These are phyloP conservation scores for Immersiporthe knoxdaviesiana DNA, from an alignment of 2,329 filamentous ascomycete species.

Conservation along the genomic window DNA sequence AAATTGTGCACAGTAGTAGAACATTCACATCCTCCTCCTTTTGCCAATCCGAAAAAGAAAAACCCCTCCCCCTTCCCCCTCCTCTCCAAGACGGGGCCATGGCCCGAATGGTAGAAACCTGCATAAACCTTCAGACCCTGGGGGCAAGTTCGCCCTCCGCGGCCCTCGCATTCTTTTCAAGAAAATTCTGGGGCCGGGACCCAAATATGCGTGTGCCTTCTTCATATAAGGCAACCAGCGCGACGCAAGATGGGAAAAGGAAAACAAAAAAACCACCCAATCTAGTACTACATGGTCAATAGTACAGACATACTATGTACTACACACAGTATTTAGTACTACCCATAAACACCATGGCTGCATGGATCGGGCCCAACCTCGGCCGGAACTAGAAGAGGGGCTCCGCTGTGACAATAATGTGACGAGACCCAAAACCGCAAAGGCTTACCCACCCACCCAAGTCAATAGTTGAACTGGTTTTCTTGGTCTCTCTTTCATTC, in stretches of 20 bases:
- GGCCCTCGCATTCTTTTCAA: not conserved
- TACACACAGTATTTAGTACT: too few relatives aligned
- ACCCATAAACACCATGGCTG: not conserved
- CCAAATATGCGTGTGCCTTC: not conserved
- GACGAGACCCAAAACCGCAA: not conserved
- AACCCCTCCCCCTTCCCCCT: not conserved
- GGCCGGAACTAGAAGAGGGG: too few relatives aligned
- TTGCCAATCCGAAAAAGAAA: not conserved
- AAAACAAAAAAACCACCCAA: too few relatives aligned
- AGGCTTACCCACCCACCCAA: too few relatives aligned
- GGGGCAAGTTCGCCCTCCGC: not conserved
- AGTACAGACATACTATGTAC: too few relatives aligned
- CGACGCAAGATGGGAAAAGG: not conserved
- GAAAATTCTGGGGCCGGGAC: not conserved
- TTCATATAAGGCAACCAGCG: constrained; percentile 4
- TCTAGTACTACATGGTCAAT: too few relatives aligned
- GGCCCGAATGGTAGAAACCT: not conserved
- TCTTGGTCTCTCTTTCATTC: too few relatives aligned
- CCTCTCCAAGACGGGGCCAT: not conserved
- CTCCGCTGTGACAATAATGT: not conserved
- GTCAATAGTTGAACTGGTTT: too few relatives aligned
- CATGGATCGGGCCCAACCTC: not conserved
- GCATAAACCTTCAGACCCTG: constrained; percentile 1
- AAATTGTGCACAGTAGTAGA: not conserved
- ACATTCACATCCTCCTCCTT: not conserved